These are phyloP conservation scores for Ophiobolus disseminans DNA, from an alignment of 2,329 filamentous ascomycete species.

Conservation along the genomic window DNA sequence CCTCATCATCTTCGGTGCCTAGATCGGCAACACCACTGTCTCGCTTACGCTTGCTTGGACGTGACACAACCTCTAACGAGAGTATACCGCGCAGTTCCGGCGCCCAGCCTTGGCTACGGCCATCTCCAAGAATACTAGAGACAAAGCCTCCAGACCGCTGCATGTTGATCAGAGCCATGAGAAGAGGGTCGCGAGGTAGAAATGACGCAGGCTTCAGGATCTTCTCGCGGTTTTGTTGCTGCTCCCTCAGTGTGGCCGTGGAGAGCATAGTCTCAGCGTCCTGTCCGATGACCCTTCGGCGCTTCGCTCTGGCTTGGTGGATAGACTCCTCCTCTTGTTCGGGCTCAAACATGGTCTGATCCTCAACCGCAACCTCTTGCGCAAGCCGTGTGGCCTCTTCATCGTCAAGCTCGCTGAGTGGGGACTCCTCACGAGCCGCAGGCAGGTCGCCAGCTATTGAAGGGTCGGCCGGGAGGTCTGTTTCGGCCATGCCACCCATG, in stretches of 20 bases:
- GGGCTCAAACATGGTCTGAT: constrained; percentile 42
- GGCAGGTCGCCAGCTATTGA: constrained; percentile 58
- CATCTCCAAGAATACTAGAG: constrained; percentile 82
- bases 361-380: constrained; percentile 60
- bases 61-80: constrained; percentile 81
- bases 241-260: constrained; percentile 75
- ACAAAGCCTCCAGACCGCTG: constrained; percentile 92
- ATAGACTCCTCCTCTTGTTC: constrained; percentile 63
- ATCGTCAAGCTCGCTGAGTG: constrained; percentile 61
- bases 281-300: constrained; percentile 81
- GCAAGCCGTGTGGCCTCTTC: constrained; percentile 68
- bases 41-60: constrained; percentile 87
- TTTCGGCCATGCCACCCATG: constrained; percentile 60
- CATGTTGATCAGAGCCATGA: constrained; percentile 88
- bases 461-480: constrained; percentile 29
- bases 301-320: constrained; percentile 74
- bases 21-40: constrained; percentile 86
- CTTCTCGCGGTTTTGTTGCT: constrained; percentile 83
- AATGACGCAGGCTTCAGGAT: constrained; percentile 85
- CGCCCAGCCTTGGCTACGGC: constrained; percentile 80
- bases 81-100: constrained; percentile 91
- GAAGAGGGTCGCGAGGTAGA: constrained; percentile 83
- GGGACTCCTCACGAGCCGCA: constrained; percentile 57
- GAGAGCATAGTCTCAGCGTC: constrained; percentile 82
- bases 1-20: constrained; percentile 69